phyloP scores from a whole-genome alignment of 1,139 yeast genomes.

The Chernovozyma aurita region DNA sequence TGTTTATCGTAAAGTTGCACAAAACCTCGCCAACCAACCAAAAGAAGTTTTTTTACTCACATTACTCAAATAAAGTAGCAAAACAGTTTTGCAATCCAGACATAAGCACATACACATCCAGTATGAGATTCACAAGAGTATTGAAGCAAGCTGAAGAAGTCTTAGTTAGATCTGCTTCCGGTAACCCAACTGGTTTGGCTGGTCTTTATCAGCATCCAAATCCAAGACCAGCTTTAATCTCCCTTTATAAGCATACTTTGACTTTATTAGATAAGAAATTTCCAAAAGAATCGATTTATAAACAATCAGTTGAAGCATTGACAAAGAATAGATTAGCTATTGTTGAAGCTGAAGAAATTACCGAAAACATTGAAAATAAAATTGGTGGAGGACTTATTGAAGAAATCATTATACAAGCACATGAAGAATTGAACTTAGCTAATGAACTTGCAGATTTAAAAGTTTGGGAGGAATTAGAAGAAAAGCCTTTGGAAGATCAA shows the following conservation, averaged over 20 bases:
- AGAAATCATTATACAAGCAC: constrained; percentile 78
- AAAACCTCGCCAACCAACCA: constrained; percentile 6
- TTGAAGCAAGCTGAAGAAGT: constrained; percentile 55
- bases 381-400: constrained; percentile 85
- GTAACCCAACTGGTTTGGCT: constrained; percentile 76
- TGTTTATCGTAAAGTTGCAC: not conserved
- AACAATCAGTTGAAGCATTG: constrained; percentile 70
- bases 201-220: constrained; percentile 78
- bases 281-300: constrained; percentile 70
- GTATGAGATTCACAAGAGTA: constrained; percentile 44
- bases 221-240: constrained; percentile 75
- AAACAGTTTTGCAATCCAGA: not conserved
- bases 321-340: constrained; percentile 66
- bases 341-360: constrained; percentile 61
- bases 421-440: constrained; percentile 71
- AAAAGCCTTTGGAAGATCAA: constrained; percentile 67
- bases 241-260: constrained; percentile 69
- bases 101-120: constrained; percentile 1
- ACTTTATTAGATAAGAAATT: constrained; percentile 52
- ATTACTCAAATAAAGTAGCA: not conserved
- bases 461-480: constrained; percentile 63
- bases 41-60: constrained; percentile 1
- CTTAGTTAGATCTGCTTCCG: constrained; percentile 60
- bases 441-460: constrained; percentile 65
- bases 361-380: constrained; percentile 64